Evolutionary conservation across 352 stramenopile genomes (phyloP).

Genomic region (Phytophthora macrochlamydospora): DNA sequence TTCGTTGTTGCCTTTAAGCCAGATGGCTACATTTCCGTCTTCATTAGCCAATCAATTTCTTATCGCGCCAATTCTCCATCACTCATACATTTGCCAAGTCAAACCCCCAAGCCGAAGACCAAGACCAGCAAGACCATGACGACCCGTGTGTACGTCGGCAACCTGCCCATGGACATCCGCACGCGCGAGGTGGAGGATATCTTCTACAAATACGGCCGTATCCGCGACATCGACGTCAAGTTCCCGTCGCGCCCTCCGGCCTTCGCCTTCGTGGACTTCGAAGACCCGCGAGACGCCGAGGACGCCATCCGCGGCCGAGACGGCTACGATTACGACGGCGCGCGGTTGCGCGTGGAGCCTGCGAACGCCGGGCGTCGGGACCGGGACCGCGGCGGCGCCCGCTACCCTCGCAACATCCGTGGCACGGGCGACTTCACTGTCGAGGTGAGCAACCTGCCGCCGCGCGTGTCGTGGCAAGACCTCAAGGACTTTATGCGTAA

Average conservation of each 20-base stretch:
- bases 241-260: slow-evolving; percentile 61
- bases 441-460: slow-evolving; percentile 59
- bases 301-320: slow-evolving; percentile 59
- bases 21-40: neutral
- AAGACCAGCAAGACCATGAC: slow-evolving; percentile 27
- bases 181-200: slow-evolving; percentile 78
- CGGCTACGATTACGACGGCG: slow-evolving; percentile 65
- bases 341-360: slow-evolving; percentile 60
- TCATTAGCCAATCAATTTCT: slow-evolving; percentile 10
- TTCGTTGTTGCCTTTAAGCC: too few relatives aligned
- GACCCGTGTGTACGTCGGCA: slow-evolving; percentile 70
- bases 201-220: slow-evolving; percentile 77
- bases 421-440: slow-evolving; percentile 63
- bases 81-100: slow-evolving; percentile 38
- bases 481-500: slow-evolving; percentile 77
- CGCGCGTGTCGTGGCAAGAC: slow-evolving; percentile 65
- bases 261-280: slow-evolving; percentile 81
- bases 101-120: slow-evolving; percentile 6
- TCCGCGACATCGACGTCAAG: slow-evolving; percentile 72
- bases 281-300: slow-evolving; percentile 69
- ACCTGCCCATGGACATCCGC: slow-evolving; percentile 75
- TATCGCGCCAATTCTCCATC: slow-evolving; percentile 3
- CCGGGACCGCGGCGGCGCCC: slow-evolving; percentile 18
- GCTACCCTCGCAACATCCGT: slow-evolving; percentile 52
- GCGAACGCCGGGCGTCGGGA: slow-evolving; percentile 45